Evolutionary conservation across 371 early-diverging fungal genomes (phyloP), one percentile per base, ranked within the genome.

Genomic region (Aphelidium insulamus): DNA sequence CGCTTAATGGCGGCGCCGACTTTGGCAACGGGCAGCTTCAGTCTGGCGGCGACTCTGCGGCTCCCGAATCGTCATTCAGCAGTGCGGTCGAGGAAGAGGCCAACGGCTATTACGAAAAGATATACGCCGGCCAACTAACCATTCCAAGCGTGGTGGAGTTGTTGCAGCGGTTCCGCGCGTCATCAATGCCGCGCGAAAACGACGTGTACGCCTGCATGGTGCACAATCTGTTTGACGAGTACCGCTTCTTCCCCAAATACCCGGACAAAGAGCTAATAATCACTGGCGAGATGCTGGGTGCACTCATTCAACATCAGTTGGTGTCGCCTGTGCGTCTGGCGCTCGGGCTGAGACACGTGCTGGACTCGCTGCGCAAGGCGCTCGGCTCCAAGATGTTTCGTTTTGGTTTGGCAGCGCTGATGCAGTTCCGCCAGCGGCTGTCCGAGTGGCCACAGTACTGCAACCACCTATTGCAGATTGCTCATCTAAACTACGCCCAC

Each of bases 401-500:
- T 26, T 97, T 97, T 65, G 94, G 85, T 28, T 55, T 73, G 21
- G 69, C 73, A 11, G 87, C 95, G 2, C 49, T 97, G 26, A 46
- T 54, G 22, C 82, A 85, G 41, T 88, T 88, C 48, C 66, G 69
- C 42, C 41, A 57, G 4, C 65, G 87, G 3, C 63, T 91, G 14
- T 57, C 66, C 14, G 86, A 90, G 49, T 86, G 85, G 77, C 88
- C 91, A 0, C 69, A 75, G 28, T 88, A 77, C 38, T 82, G 86
- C 45, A 51, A 69, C 2, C 66, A 71, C 35, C 47, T 92, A 2
- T 46, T 78, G 21, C 80, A 82, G 40, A 77, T 80, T 15, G 59
- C 75, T 1, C 68, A 74, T 17, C 52, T 92, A 19, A 66, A 66
- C 20, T 73, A 87, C 41, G 46, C 61, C 0, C 61, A 69, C 31